Evolutionary conservation across 2,329 filamentous ascomycete species (phyloP), one percentile per base, ranked within the genome.

Genomic region (Lachnellula suecica): DNA sequence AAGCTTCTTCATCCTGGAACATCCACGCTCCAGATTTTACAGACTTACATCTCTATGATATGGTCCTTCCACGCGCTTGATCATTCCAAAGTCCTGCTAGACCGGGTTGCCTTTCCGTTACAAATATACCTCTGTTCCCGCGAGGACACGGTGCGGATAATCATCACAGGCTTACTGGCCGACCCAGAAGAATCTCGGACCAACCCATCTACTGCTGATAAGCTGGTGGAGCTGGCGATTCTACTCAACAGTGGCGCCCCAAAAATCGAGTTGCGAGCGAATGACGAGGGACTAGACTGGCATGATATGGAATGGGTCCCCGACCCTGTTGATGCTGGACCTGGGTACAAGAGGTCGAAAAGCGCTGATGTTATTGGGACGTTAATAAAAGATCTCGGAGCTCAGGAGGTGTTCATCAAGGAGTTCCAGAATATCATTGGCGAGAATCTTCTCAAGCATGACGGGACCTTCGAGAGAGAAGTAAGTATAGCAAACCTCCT

Each of bases 241-340:
- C 74, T 91, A 37, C 79, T 92, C 44, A 61, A 68, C 20, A 53
- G 61, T 19, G 58, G 54, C 9, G 49, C 57, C 9, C 78, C 83
- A 54, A 75, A 79, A 52, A 72, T 77, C 13, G 74, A 76, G 8
- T 72, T 72, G 34, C 77, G 78, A 19, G 71, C 75, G 8, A 81
- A 85, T 23, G 83, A 84, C 56, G 84, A 87, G 51, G 89, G 90
- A 47, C 77, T 94, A 15, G 89, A 95, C 68, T 97, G 89, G 87
- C 82, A 91, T 65, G 92, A 99, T 68, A 89, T 96, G 85, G 82
- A 85, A 8, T 99, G 94, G 94, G 78, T 91, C 31, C 94, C 94
- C 1, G 89, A 96, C 63, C 94, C 94, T 0, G 85, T 95, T 35
- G 94, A 99, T 67, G 94, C 94, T 1, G 91, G 91, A 9, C 88